Base-by-base conservation (phyloP, 164 flowering plant species). In the Dillenia suffruticosa region DNA sequence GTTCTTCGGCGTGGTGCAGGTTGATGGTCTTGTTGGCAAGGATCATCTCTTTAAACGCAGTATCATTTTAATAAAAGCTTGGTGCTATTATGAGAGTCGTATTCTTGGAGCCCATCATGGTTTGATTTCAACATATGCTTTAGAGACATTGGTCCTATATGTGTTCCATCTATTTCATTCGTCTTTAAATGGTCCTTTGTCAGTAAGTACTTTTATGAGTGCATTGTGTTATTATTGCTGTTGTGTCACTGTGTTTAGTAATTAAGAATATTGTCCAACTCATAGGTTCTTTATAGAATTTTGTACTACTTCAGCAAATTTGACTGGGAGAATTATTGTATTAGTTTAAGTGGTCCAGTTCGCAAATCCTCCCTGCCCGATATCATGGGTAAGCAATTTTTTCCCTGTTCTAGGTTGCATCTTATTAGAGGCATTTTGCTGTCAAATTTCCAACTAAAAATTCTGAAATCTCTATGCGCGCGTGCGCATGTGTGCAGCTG, bases 31-130 rank as follows among this genome's bases (percentile, higher is more conserved):
- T 16, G 84, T 89, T 68, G 92, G 89, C 12, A 87, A 82, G 66
- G 79, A 85, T 51, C 85, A 91, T 77, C 84, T 91, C 12, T 89
- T 94, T 58, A 94, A 94, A 68, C 89, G 92, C 58, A 94, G 97
- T 70, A 85, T 94, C 57, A 82, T 91, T 64, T 70, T 94, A 62
- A 86, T 89, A 12, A 94, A 94, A 66, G 91, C 98, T 12, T 94
- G 99, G 99, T 94, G 96, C 69, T 93, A 85, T 69, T 89, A 90
- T 68, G 98, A 89, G 68, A 92, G 98, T 61, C 96, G 96, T 26
- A 84, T 91, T 63, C 90, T 94, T 55, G 97, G 97, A 57, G 96
- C 97, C 57, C 92, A 89, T 69, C 96, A 90, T 80, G 92, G 93
- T 53, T 72, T 94, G 72, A 86, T 91, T 57, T 94, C 98, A 45